Base-by-base conservation (phyloP, 2,329 filamentous ascomycete species). In the Beauveria rudraprayagi region DNA sequence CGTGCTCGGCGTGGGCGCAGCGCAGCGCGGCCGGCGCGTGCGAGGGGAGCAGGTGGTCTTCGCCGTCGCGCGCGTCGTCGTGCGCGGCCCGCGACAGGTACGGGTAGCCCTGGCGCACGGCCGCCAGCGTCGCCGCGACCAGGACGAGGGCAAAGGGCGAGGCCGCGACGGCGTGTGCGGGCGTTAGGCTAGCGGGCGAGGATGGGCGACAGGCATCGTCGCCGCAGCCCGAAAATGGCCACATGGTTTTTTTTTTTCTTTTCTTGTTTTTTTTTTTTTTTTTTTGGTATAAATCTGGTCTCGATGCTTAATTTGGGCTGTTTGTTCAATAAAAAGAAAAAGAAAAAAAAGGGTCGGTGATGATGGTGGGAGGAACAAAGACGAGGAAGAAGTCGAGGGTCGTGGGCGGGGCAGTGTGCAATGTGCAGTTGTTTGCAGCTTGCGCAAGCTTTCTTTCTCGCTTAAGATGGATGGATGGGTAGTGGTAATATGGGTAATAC, bases 121-220 rank as follows among this genome's bases (percentile, higher is more conserved):
- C 87, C 59, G 89, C 73, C 41, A 83, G 68, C 55, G 82, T 83
- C 65, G 89, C 83, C 56, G 82, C 69, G 64, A 83, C 65, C 73
- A 93, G 93, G 43, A 90, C 89, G 62, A 85, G 71, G 62, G 90
- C 71, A 71, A 94, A 91, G 0, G 90, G 90, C 3, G 83, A 80
- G 26, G 90, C 83, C 62, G 90, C 80, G 55, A 86, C 66, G 43
- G 85, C 71, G 37, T 79, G 76, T 50, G 80, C 75, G 41, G 80
- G 68, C 46, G 75, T 70, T 57, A 78, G 68, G 56, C 73, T 70
- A 60, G 69, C 67, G 37, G 80, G 75, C 48, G 76, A 71, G 58
- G 75, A 70, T 61, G 79, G 73, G 63, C 78, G 76, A 68, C 86
- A 87, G 63, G 77, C 76, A 73, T 84, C 84, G 68, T 81, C 80